phyloP scores from a whole-genome alignment of 352 stramenopile species.

The Plasmopara muralis region DNA sequence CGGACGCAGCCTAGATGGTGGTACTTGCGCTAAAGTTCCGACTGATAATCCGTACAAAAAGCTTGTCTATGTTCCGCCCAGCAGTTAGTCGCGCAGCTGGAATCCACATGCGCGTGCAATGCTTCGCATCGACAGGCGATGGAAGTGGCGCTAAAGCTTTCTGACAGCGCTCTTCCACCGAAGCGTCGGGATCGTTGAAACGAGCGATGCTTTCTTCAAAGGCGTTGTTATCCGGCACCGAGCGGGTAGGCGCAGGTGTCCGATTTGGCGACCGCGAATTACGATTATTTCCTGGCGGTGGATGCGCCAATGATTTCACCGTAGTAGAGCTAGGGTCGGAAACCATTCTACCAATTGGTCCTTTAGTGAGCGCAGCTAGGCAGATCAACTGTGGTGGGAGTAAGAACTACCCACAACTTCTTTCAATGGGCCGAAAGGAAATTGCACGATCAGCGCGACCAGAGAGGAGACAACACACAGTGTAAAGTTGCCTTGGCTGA shows the following conservation, averaged over 20 bases:
- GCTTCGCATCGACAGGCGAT: not conserved
- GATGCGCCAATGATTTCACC: not conserved
- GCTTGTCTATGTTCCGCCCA: not conserved
- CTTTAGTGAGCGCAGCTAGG: too few species aligned
- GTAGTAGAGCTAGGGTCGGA: not conserved
- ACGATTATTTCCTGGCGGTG: not conserved
- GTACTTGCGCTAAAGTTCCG: not conserved
- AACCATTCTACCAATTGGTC: not conserved
- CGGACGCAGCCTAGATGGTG: not conserved
- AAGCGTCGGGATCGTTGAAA: not conserved
- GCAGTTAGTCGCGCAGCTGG: not conserved
- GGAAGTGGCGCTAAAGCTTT: not conserved
- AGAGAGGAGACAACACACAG: too few species aligned
- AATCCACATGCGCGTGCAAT: constrained; percentile 2
- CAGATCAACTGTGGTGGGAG: too few species aligned
- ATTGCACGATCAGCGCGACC: too few species aligned
- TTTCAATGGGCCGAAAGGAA: too few species aligned
- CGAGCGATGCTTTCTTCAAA: not conserved
- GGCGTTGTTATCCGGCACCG: not conserved
- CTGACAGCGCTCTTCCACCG: not conserved
- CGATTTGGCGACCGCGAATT: too few species aligned
- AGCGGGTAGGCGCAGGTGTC: not conserved
- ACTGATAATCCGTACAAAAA: not conserved
- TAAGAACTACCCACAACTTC: too few species aligned
- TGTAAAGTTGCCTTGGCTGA: too few species aligned